A percentile compares a stretch with the other conserved stretches of the same genome.
phyloP scores from a whole-genome alignment of 352 stramenopile genomes.

The Phytophthora podocarpi region DNA sequence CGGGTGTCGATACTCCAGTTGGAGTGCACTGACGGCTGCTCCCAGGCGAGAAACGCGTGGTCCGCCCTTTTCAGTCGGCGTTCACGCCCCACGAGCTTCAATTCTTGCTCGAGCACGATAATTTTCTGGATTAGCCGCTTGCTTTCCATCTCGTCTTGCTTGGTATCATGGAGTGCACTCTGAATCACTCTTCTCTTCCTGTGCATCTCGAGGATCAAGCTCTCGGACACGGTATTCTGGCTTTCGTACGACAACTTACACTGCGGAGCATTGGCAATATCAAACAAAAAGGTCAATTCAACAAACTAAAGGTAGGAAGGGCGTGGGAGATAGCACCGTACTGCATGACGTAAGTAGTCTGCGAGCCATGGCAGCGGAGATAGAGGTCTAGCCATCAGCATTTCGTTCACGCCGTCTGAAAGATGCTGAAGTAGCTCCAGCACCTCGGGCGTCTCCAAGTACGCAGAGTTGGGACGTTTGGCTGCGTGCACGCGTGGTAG shows the following conservation, averaged over 20 bases:
- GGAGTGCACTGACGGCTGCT: constrained; percentile 36
- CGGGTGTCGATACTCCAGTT: constrained; percentile 57
- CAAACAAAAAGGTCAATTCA: not conserved
- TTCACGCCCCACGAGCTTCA: constrained; percentile 48
- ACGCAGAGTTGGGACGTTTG: constrained; percentile 45
- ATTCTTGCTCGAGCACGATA: constrained; percentile 34
- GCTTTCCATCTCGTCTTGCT: constrained; percentile 49
- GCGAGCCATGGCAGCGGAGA: constrained; percentile 56
- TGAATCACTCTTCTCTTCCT: constrained; percentile 73
- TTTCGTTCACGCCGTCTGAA: constrained; percentile 45
- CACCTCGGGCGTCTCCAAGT: constrained; percentile 37
- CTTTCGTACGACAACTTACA: constrained; percentile 65
- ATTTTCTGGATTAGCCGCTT: constrained; percentile 57
- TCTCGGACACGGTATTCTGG: constrained; percentile 41
- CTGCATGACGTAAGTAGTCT: constrained; percentile 61
- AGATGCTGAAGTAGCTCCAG: constrained; percentile 58
- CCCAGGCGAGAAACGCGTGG: constrained; percentile 43
- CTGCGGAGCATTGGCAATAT: constrained; percentile 32
- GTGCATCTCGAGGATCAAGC: constrained; percentile 72
- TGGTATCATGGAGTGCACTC: constrained; percentile 52
- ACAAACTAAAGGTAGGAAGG: too few relatives aligned
- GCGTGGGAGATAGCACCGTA: too few relatives aligned
- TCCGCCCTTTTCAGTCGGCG: constrained; percentile 38
- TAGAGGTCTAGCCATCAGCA: constrained; percentile 57
- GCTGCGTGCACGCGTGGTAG: constrained; percentile 33